phyloP scores from a whole-genome alignment of 1,139 yeast genomes.

The Yueomyces sp. region DNA sequence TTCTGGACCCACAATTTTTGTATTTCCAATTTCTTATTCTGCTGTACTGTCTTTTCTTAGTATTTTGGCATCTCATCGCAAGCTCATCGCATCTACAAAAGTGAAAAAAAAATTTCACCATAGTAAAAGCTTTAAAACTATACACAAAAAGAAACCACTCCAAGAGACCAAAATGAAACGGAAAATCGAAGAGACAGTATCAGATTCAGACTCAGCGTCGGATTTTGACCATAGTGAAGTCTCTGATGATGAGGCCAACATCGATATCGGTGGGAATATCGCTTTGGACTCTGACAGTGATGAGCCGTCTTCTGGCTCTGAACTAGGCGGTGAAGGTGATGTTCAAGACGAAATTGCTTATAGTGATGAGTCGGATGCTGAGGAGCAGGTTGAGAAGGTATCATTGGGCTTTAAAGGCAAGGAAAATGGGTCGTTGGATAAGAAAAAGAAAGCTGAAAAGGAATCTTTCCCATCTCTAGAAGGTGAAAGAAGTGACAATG shows the following conservation, averaged over 20 bases:
- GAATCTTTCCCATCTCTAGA: conserved; percentile 46
- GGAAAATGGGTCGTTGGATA: conserved; percentile 1
- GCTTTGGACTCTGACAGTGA: conserved; percentile 39
- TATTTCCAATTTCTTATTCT: no score
- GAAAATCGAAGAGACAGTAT: no score
- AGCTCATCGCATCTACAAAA: no score
- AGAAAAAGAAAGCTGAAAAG: conserved; percentile 6
- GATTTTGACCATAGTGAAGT: background rate
- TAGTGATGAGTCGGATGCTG: conserved; percentile 29
- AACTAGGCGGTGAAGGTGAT: conserved; percentile 29
- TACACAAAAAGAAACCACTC: no score
- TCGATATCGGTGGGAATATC: conserved; percentile 55
- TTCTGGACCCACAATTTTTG: no score
- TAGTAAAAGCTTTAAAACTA: no score
- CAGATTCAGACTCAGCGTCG: background rate
- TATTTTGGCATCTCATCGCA: no score
- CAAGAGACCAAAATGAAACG: no score
- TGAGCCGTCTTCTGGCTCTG: conserved; percentile 25
- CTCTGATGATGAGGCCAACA: conserved; percentile 21
- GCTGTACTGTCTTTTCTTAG: no score
- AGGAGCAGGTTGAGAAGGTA: conserved; percentile 11
- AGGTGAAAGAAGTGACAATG: conserved; percentile 40
- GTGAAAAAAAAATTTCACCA: no score
- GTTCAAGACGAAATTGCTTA: conserved; percentile 45
- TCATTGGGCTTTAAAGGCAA: background rate